A percentile compares a stretch with the other conserved stretches of the same genome.
Evolutionary conservation across 1,284 basidiomycete genomes (phyloP).

Genomic region (Phellopilus nigrolimitatus): DNA sequence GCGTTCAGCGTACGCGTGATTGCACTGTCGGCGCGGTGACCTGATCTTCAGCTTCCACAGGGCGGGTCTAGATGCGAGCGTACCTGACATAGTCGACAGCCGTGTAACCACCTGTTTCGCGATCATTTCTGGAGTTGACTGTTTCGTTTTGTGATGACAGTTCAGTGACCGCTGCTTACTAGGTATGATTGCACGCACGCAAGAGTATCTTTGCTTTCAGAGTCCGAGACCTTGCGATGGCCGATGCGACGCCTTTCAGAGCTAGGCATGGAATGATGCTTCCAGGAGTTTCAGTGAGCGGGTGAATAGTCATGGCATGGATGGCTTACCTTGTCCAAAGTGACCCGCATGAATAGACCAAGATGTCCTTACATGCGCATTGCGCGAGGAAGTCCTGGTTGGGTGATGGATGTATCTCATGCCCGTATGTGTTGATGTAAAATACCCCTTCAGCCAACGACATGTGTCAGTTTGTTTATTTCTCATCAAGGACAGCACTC

Average conservation of each 20-base stretch:
- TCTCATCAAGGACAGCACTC: background rate
- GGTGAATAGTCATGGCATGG: background rate
- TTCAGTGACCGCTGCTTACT: too few relatives aligned
- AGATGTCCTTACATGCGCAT: slow-evolving; percentile 58
- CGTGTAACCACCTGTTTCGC: slow-evolving; percentile 84
- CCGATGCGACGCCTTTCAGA: slow-evolving; percentile 74
- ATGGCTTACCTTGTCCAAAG: slow-evolving; percentile 83
- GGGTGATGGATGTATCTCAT: slow-evolving; percentile 85
- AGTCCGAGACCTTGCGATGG: slow-evolving; percentile 71
- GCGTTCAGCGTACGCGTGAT: slow-evolving; percentile 71
- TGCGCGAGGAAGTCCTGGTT: slow-evolving; percentile 77
- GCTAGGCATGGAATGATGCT: slow-evolving; percentile 91
- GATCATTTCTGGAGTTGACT: slow-evolving; percentile 90
- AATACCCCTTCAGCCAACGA: slow-evolving; percentile 55
- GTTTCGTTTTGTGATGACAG: too few relatives aligned
- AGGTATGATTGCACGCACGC: slow-evolving; percentile 43
- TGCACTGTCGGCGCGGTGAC: slow-evolving; percentile 41
- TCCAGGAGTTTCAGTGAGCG: background rate
- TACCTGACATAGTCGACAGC: slow-evolving; percentile 83
- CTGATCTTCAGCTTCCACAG: too few relatives aligned
- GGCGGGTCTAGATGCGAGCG: too few relatives aligned
- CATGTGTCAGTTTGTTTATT: background rate
- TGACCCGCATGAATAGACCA: slow-evolving; percentile 91
- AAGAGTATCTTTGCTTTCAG: slow-evolving; percentile 83
- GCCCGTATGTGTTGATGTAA: slow-evolving; percentile 92